These are phyloP conservation scores for Periglandula ipomoeae DNA, from an alignment of 2,329 filamentous ascomycete genomes.

Conservation along the genomic window DNA sequence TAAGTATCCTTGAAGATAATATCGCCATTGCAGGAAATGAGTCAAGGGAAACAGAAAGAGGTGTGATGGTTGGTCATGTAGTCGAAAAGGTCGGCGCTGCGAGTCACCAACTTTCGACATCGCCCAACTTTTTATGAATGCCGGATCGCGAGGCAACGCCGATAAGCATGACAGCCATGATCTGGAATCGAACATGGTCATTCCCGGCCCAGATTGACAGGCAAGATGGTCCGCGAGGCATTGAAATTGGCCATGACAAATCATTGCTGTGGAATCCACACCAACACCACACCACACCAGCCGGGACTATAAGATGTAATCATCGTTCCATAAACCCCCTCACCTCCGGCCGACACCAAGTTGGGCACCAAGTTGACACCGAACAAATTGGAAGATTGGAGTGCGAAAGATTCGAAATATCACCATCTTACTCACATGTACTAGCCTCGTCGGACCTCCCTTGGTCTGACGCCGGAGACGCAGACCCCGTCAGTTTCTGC, in stretches of 20 bases:
- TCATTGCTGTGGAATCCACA: no score
- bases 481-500: slow-evolving; percentile 15
- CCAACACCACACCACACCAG: not conserved
- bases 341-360: not conserved
- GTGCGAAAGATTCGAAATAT: not conserved
- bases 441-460: not conserved
- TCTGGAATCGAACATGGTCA: not conserved
- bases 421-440: not conserved
- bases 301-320: not conserved
- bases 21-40: not conserved
- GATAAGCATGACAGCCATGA: not conserved
- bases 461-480: not conserved
- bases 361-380: not conserved
- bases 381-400: not conserved
- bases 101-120: no score
- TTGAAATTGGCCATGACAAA: not conserved
- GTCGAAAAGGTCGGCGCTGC: not conserved
- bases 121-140: no score
- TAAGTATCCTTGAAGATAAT: not conserved
- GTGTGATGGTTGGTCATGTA: not conserved
- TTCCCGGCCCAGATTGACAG: no score
- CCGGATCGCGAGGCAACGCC: no score
- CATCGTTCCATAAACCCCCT: not conserved
- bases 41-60: not conserved
- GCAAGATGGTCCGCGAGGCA: no score